A percentile compares a stretch with the other conserved stretches of the same genome.
Evolutionary conservation across 495 filamentous ascomycete species (phyloP).

Genomic region (Thozetella sp.): DNA sequence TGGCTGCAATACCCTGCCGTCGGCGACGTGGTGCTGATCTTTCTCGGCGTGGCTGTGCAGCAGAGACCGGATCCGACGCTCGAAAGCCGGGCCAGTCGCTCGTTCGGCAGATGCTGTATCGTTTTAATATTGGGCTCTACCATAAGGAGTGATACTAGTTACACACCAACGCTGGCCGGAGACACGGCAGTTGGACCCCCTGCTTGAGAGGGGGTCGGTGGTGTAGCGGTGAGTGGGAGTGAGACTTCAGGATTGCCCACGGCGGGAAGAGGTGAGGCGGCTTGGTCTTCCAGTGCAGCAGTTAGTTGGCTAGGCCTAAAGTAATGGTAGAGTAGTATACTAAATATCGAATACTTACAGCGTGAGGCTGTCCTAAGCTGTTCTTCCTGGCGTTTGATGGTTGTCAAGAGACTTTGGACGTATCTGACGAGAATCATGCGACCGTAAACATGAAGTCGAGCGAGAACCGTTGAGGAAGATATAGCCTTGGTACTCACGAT

Average conservation of each 20-base stretch:
- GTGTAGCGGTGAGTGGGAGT: no score
- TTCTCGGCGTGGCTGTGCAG: neutral
- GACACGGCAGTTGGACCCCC: neutral
- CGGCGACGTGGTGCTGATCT: neutral
- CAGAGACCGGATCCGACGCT: neutral
- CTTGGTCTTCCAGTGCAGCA: no score
- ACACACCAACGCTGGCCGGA: neutral
- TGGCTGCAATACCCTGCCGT: neutral
- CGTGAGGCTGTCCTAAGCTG: neutral
- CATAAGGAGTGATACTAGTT: neutral
- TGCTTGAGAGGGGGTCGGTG: no score
- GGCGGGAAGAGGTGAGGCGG: no score
- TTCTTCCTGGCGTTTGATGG: neutral
- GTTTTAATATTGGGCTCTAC: neutral
- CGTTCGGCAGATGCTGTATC: neutral
- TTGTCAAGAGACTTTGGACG: neutral
- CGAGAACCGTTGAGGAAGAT: neutral
- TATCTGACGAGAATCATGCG: neutral
- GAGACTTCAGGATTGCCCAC: no score
- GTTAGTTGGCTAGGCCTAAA: no score
- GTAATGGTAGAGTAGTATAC: no score
- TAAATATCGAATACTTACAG: neutral
- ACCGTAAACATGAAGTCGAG: neutral
- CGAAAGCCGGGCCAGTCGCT: neutral
- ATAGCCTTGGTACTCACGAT: neutral